phyloP scores from a whole-genome alignment of 257 asterid genomes.

The Solanum rostratum region DNA sequence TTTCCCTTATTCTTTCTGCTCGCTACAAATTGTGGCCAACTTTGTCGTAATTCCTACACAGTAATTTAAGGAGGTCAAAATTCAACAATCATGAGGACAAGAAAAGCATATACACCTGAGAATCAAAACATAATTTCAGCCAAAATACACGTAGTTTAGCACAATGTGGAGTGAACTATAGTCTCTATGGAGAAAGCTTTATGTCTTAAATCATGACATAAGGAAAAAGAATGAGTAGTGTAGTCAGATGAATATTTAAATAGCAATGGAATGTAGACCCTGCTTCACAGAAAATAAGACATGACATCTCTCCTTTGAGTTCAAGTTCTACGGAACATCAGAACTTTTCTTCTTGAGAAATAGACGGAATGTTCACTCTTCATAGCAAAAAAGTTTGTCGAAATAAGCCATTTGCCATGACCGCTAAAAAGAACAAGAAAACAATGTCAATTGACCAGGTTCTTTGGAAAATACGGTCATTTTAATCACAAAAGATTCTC shows the following conservation, averaged over 20 bases:
- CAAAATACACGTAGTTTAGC: background rate
- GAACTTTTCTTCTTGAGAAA: background rate
- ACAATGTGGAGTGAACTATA: background rate
- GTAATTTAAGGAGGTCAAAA: background rate
- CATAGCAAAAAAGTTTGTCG: background rate
- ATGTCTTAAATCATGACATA: background rate
- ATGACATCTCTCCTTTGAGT: no score
- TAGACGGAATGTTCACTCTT: background rate
- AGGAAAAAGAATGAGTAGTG: background rate
- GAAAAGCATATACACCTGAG: background rate
- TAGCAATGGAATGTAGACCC: background rate
- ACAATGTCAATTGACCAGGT: background rate
- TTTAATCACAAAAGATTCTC: no score
- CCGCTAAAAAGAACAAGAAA: background rate
- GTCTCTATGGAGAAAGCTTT: background rate
- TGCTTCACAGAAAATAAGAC: background rate
- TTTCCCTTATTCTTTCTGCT: background rate
- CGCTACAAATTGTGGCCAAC: background rate
- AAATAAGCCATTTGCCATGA: background rate
- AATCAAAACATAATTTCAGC: background rate
- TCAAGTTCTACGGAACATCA: background rate
- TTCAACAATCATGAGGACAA: background rate
- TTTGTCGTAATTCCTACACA: conserved; percentile 6
- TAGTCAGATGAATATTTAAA: background rate
- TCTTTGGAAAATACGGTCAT: background rate